Evolutionary conservation across 257 asterid genomes (phyloP).

Genomic region (Parsonsia alboflavescens): DNA sequence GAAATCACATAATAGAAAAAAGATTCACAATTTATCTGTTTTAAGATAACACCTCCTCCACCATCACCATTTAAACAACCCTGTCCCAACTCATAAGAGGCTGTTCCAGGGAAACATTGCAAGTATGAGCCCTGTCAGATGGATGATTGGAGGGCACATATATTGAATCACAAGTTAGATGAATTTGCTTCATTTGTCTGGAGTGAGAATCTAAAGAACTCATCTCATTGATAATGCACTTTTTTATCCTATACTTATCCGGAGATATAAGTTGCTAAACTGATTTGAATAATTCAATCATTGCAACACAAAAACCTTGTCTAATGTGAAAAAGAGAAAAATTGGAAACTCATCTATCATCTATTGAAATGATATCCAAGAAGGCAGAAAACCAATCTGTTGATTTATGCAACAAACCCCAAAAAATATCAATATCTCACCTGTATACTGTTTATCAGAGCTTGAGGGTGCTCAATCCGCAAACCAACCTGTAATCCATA

Average conservation of each 20-base stretch:
- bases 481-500: conserved; percentile 63
- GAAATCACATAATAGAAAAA: not conserved
- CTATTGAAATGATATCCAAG: not conserved
- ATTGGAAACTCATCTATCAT: not conserved
- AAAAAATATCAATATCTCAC: conserved; percentile 24
- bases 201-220: not conserved
- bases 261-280: not conserved
- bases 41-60: not conserved
- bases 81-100: not conserved
- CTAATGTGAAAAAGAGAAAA: not conserved
- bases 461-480: conserved; percentile 96
- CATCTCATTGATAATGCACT: not conserved
- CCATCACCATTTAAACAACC: not conserved
- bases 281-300: not conserved
- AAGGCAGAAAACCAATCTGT: not conserved
- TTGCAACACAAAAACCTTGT: not conserved
- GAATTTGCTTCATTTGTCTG: not conserved
- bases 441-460: conserved; percentile 80
- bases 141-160: not conserved
- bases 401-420: not conserved
- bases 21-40: not conserved
- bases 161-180: not conserved
- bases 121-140: not conserved
- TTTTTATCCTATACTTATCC: not conserved
- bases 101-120: not conserved